Conservation (phyloP, 2,329 filamentous ascomycete species). For the Lasiodiplodia sp. region DNA sequence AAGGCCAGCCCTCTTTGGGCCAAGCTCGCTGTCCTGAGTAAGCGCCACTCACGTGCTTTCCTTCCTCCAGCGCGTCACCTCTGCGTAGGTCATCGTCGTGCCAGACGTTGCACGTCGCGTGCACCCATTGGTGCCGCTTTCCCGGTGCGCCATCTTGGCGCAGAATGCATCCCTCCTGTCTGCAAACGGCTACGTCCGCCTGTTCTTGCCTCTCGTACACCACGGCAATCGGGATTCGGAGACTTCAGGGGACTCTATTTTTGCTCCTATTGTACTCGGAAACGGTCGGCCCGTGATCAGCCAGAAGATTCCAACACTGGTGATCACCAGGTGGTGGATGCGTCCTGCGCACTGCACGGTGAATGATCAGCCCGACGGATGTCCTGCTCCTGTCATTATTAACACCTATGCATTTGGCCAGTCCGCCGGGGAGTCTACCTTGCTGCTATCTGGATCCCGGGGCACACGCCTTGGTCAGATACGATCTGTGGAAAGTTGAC, state of each 20-base stretch:
- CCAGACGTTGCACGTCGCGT: background rate
- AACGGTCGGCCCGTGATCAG: conserved; percentile 7
- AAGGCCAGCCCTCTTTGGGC: background rate
- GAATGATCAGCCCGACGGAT: conserved; percentile 18
- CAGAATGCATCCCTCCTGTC: background rate
- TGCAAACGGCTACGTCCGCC: background rate
- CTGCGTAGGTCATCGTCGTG: background rate
- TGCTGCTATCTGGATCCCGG: background rate
- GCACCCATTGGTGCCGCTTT: background rate
- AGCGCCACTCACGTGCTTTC: conserved; percentile 11
- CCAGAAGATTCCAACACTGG: conserved; percentile 13
- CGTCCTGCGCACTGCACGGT: conserved; percentile 22
- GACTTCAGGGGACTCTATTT: conserved; percentile 22
- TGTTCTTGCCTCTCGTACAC: background rate
- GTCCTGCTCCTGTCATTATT: conserved; percentile 16
- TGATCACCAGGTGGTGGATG: conserved; percentile 17
- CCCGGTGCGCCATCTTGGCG: background rate
- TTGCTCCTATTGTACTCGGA: conserved; percentile 9
- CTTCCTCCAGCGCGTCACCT: conserved; percentile 4
- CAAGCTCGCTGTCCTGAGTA: background rate
- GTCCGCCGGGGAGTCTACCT: background rate
- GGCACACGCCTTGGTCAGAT: background rate
- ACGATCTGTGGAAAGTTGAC: background rate
- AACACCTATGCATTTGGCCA: background rate
- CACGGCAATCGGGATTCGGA: background rate